phyloP scores from a whole-genome alignment of 2,329 filamentous ascomycete species.

The Trichoderma sp. region DNA sequence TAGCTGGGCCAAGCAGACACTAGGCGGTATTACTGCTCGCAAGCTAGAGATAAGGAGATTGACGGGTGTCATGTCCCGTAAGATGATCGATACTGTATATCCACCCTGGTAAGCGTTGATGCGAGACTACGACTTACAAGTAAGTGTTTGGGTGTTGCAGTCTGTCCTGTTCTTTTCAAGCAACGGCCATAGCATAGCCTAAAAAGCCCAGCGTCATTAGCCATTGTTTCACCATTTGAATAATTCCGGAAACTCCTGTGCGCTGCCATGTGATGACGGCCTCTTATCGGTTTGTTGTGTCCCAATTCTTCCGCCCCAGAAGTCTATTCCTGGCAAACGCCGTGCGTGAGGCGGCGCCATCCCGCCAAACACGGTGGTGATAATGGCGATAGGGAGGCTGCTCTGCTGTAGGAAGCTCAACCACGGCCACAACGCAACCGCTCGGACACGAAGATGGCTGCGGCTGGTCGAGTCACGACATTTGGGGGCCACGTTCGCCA shows the following conservation, averaged over 20 bases:
- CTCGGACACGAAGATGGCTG: neutral
- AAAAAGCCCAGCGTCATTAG: neutral
- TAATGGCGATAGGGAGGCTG: neutral
- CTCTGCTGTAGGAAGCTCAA: neutral
- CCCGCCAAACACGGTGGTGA: neutral
- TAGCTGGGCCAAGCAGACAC: neutral
- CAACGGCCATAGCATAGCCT: neutral
- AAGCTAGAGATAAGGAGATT: constrained; percentile 2
- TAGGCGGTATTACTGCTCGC: neutral
- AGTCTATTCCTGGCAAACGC: neutral
- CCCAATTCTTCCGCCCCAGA: neutral
- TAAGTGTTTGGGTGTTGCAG: neutral
- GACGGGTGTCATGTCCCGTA: constrained; percentile 4
- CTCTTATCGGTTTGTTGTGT: neutral
- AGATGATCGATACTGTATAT: neutral
- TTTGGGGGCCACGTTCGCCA: constrained; percentile 5
- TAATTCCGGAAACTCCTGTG: neutral
- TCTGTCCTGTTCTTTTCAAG: neutral
- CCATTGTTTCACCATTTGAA: neutral
- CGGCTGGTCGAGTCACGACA: neutral
- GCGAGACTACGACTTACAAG: neutral
- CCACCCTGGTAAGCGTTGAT: neutral
- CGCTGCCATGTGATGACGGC: neutral
- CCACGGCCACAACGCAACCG: neutral
- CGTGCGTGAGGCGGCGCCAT: neutral